Evolutionary conservation across 441 rosid genomes (phyloP).

Genomic region (Pelargonium citronellum): DNA sequence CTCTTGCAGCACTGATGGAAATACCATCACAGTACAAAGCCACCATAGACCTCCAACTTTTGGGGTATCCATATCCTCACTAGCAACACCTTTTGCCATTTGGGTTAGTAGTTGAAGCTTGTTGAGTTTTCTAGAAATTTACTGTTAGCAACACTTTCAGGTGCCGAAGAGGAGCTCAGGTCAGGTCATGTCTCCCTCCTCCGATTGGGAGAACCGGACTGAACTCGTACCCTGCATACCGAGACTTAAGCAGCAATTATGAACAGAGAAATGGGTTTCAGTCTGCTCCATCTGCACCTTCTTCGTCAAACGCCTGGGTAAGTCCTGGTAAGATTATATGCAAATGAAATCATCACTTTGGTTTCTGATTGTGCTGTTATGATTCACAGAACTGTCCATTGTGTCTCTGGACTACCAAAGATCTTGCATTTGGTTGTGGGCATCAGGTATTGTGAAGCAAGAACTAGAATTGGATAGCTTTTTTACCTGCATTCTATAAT

Average conservation of each 20-base stretch:
- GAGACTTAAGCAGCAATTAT: conserved; percentile 10
- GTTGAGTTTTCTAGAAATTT: too few relatives aligned
- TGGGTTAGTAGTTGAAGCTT: too few relatives aligned
- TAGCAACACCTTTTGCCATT: too few relatives aligned
- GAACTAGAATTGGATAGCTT: not conserved
- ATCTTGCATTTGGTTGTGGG: conserved; percentile 21
- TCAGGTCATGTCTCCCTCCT: conserved; percentile 32
- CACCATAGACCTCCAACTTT: conserved; percentile 28
- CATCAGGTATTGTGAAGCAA: conserved; percentile 11
- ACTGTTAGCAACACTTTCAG: conserved; percentile 21
- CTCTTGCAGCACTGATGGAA: conserved; percentile 24
- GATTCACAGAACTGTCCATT: conserved; percentile 11
- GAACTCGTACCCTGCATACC: not conserved
- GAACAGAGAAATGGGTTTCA: conserved; percentile 15
- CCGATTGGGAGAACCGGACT: conserved; percentile 17
- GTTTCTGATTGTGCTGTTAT: not conserved
- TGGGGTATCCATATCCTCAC: conserved; percentile 19
- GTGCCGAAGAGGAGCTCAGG: conserved; percentile 23
- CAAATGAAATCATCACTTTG: not conserved
- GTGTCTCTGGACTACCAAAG: conserved; percentile 12
- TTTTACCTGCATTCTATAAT: too few relatives aligned
- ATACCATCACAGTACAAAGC: conserved; percentile 31
- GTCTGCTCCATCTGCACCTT: conserved; percentile 12
- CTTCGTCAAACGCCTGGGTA: conserved; percentile 18
- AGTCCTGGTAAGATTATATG: not conserved